phyloP scores from a whole-genome alignment of 1,139 yeast species.

The Magnusiomyces sp. region DNA sequence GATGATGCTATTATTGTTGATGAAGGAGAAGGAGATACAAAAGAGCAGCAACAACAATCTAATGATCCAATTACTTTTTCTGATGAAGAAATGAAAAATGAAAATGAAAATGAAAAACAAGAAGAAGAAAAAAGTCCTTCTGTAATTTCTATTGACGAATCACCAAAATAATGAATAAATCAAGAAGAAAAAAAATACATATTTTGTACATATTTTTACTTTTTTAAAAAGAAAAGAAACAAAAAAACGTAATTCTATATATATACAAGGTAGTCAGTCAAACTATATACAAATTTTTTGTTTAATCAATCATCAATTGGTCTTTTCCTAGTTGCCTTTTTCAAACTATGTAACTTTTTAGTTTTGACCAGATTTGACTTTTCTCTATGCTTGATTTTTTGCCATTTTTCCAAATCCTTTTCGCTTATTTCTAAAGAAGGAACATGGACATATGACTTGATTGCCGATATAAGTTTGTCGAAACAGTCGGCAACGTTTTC shows the following conservation, averaged over 20 bases:
- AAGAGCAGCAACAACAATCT: conserved; percentile 3
- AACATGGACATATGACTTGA: conserved; percentile 42
- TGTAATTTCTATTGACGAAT: neutral
- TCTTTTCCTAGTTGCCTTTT: conserved; percentile 41
- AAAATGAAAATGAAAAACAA: conserved; percentile 8
- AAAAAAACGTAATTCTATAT: too few species aligned
- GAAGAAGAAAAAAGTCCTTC: conserved; percentile 8
- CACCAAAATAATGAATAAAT: neutral
- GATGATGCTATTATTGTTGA: conserved; percentile 3
- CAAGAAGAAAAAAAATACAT: neutral
- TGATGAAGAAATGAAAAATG: conserved; percentile 12
- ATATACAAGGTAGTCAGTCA: too few species aligned
- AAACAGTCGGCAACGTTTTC: conserved; percentile 53
- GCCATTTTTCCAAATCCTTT: conserved; percentile 51
- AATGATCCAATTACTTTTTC: conserved; percentile 11
- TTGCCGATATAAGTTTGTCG: conserved; percentile 46
- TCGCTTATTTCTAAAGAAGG: conserved; percentile 41
- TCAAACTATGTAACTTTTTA: conserved; percentile 48
- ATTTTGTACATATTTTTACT: too few species aligned
- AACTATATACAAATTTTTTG: neutral
- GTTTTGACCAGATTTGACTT: conserved; percentile 43
- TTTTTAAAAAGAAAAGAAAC: neutral
- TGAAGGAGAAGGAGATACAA: conserved; percentile 2
- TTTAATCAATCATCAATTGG: conserved; percentile 11
- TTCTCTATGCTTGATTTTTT: conserved; percentile 37